These are phyloP conservation scores for Neckera pumila DNA, from an alignment of 225 moss, liverwort and hornwort genomes.

Conservation along the genomic window DNA sequence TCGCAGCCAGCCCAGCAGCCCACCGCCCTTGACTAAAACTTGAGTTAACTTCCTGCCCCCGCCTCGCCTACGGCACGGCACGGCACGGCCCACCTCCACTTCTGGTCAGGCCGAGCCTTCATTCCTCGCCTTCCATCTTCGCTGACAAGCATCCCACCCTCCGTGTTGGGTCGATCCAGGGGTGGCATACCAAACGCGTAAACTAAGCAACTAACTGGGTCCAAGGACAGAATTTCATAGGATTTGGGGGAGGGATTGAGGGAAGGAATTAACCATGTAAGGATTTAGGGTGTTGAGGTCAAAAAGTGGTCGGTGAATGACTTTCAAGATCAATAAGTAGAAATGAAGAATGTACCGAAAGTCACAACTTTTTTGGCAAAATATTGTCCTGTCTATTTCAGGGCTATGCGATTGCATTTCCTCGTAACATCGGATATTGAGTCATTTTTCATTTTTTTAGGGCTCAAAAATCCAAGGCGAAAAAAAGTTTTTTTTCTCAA, in stretches of 20 bases:
- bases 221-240: background rate
- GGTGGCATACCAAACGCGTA: background rate
- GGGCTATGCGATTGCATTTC: rapidly evolving
- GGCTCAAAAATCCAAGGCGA: rapidly evolving
- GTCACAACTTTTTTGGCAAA: background rate
- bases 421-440: rapidly evolving
- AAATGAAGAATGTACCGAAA: background rate
- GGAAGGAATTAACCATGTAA: background rate
- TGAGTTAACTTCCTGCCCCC: background rate
- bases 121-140: background rate
- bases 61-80: background rate
- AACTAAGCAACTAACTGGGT: background rate
- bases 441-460: background rate
- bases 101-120: background rate
- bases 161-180: background rate
- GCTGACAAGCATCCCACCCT: background rate
- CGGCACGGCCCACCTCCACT: background rate
- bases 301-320: background rate
- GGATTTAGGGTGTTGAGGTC: background rate
- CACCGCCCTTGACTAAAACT: slow-evolving; percentile 12
- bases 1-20: background rate
- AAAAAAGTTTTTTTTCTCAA: rapidly evolving
- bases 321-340: too few relatives aligned
- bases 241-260: too few relatives aligned
- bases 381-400: background rate